These are phyloP conservation scores for Trametes meyenii DNA, from an alignment of 768 basidiomycete genomes.

Conservation along the genomic window DNA sequence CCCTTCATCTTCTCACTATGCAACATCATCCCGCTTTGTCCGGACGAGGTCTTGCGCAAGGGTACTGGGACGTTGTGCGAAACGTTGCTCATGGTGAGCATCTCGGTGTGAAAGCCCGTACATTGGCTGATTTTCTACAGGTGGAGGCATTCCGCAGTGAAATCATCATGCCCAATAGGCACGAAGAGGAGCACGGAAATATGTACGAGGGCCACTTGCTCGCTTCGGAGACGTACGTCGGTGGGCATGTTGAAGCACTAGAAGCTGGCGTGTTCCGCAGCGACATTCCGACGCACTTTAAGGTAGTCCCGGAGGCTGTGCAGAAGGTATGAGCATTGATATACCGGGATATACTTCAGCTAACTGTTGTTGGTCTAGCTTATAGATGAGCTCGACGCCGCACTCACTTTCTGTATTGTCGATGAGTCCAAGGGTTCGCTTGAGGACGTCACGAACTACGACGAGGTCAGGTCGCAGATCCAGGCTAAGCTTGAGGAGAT, in stretches of 20 bases:
- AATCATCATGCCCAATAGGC: slow-evolving; percentile 97
- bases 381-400: slow-evolving; percentile 92
- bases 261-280: slow-evolving; percentile 98
- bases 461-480: slow-evolving; percentile 85
- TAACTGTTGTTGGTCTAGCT: slow-evolving; percentile 51
- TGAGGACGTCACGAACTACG: slow-evolving; percentile 91
- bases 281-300: slow-evolving; percentile 94
- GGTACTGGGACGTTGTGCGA: slow-evolving; percentile 97
- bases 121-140: slow-evolving; percentile 42
- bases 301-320: slow-evolving; percentile 84
- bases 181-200: slow-evolving; percentile 89
- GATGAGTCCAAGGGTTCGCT: slow-evolving; percentile 82
- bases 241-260: slow-evolving; percentile 97
- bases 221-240: slow-evolving; percentile 97
- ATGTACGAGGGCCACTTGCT: slow-evolving; percentile 98
- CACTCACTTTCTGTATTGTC: slow-evolving; percentile 83
- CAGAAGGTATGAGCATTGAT: slow-evolving; percentile 59
- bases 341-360: neutral
- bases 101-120: neutral
- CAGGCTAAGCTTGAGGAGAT: slow-evolving; percentile 78
- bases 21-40: slow-evolving; percentile 96
- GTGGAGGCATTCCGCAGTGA: slow-evolving; percentile 91
- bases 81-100: slow-evolving; percentile 90
- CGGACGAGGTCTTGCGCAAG: slow-evolving; percentile 95
- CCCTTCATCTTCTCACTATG: slow-evolving; percentile 99